Evolutionary conservation across 2,329 filamentous ascomycete species (phyloP).

Genomic region (Gaeumannomyces tritici): DNA sequence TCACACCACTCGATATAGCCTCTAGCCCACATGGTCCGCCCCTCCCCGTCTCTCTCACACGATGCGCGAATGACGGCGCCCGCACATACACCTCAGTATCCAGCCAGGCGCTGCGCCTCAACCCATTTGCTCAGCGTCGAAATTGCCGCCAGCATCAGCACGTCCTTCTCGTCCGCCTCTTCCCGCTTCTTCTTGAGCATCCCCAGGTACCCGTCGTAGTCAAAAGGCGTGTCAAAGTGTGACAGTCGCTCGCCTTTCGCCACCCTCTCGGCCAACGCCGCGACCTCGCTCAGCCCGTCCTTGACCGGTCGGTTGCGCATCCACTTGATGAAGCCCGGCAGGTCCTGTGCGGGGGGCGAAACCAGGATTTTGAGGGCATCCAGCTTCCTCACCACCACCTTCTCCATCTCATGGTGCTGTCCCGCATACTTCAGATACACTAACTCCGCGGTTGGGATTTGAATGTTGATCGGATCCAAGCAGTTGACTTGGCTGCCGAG

Average conservation of each 20-base stretch:
- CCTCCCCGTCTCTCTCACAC: too few species aligned
- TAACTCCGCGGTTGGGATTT: constrained; percentile 1
- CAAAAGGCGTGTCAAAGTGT: background rate
- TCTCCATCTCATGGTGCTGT: constrained; percentile 1
- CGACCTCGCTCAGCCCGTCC: background rate
- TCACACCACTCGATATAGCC: background rate
- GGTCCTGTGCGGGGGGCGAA: background rate
- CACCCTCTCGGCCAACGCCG: background rate
- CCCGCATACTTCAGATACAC: background rate
- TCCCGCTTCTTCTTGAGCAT: constrained; percentile 4
- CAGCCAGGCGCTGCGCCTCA: background rate
- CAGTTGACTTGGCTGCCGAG: constrained; percentile 1
- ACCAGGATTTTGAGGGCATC: background rate
- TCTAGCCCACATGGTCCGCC: background rate
- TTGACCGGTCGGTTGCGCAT: constrained; percentile 1
- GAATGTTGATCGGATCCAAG: background rate
- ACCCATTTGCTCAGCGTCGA: background rate
- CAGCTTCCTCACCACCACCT: background rate
- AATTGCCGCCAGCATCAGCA: constrained; percentile 2
- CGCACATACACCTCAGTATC: background rate
- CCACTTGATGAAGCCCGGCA: background rate
- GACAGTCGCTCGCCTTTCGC: background rate
- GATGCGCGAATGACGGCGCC: too few species aligned
- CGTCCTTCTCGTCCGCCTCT: constrained; percentile 1
- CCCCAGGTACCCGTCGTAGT: constrained; percentile 1